Percentiles rank a stretch among this genome's conserved stretches.
Conservation (phyloP, 495 filamentous ascomycete genomes). For the Cercophora samala region DNA sequence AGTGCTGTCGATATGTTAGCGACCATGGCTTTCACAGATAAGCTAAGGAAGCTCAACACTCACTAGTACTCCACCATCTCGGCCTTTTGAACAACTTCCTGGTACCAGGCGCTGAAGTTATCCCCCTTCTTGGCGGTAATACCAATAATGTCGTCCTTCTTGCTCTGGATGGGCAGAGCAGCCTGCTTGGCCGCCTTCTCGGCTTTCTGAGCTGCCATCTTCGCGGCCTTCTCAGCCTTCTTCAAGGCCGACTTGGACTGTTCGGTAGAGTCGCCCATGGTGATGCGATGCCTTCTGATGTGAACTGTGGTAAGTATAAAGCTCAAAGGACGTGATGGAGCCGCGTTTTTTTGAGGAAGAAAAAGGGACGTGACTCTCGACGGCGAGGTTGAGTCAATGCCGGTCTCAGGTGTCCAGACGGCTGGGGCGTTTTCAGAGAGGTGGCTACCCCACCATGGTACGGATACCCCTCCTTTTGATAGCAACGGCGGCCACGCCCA, state of each 20-base stretch:
- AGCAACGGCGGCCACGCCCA: not conserved
- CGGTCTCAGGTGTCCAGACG: not conserved
- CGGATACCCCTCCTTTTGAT: not conserved
- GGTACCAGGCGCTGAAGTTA: slow-evolving; percentile 94
- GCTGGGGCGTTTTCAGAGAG: not conserved
- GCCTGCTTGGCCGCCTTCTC: slow-evolving; percentile 61
- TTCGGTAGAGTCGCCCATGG: slow-evolving; percentile 48
- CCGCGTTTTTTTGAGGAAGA: not conserved
- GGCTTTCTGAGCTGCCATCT: slow-evolving; percentile 63
- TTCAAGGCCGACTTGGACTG: slow-evolving; percentile 68
- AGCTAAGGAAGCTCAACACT: not conserved
- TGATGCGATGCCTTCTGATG: slow-evolving; percentile 16
- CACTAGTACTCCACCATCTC: slow-evolving; percentile 73
- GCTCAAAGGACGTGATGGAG: not conserved
- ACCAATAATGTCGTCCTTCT: slow-evolving; percentile 67
- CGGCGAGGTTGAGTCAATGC: not conserved
- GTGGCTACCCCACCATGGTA: not conserved
- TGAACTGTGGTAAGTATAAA: not conserved
- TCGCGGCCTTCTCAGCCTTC: slow-evolving; percentile 45
- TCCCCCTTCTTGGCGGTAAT: slow-evolving; percentile 78
- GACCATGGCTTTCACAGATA: not conserved
- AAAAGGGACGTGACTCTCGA: not conserved
- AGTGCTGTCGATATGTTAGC: not conserved
- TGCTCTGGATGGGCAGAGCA: slow-evolving; percentile 38
- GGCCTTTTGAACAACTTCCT: slow-evolving; percentile 91